Evolutionary conservation across 2,329 filamentous ascomycete species (phyloP), one percentile per base, ranked within the genome.

Genomic region (Alternaria ethzedia): DNA sequence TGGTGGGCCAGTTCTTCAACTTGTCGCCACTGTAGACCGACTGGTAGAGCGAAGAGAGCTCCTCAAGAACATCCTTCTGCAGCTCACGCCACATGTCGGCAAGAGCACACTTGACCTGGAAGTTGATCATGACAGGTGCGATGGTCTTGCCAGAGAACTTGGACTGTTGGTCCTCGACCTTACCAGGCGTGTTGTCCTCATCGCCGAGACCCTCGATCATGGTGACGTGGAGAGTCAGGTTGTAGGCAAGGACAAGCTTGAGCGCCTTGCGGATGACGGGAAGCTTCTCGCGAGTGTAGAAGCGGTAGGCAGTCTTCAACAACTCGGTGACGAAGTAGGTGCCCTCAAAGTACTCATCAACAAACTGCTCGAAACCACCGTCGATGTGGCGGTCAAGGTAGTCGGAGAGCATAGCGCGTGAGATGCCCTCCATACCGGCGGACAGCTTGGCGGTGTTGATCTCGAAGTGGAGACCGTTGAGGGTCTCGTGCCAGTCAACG

Each of bases 101-200:
- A 83, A 98, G 90, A 58, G 94, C 94, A 75, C 92, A 96, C 87
- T 98, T 98, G 85, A 98, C 94, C 84, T 97, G 93, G 88, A 97
- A 97, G 86, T 97, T 98, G 88, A 98, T 96, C 94, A 98, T 97
- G 78, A 97, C 94, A 12, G 95, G 95, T 15, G 95, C 95, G 67
- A 97, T 90, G 36, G 91, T 94, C 85, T 95, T 95, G 76, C 94
- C 94, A 73, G 88, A 91, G 85, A 91, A 97, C 79, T 93, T 96
- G 70, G 93, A 97, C 57, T 90, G 88, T 74, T 92, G 89, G 75
- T 96, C 92, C 55, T 95, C 89, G 68, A 98, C 95, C 83, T 92
- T 91, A 68, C 94, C 95, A 58, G 92, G 86, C 77, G 94, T 85
- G 23, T 85, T 83, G 67, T 93, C 89, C 87, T 97, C 93, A 13